Conservation (phyloP, 768 basidiomycete species). For the Tricholoma furcatifolium region DNA sequence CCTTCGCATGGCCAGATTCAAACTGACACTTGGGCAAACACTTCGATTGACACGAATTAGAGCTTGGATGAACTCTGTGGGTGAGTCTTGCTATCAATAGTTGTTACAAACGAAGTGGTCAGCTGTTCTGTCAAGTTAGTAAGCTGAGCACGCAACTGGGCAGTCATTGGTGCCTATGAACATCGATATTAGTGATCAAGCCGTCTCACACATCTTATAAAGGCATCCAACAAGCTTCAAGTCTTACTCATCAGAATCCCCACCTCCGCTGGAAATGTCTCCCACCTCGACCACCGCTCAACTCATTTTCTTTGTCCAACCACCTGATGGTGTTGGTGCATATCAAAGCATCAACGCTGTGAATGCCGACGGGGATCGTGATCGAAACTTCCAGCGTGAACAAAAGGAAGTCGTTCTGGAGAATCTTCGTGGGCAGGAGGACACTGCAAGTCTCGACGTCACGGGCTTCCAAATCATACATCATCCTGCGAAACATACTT, state of each 20-base stretch:
- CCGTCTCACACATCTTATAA: not conserved
- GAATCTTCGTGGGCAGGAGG: conserved; percentile 53
- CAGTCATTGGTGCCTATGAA: not conserved
- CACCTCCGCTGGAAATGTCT: not conserved
- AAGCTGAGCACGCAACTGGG: not conserved
- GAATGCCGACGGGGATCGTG: conserved; percentile 21
- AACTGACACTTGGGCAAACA: no score
- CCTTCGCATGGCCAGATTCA: no score
- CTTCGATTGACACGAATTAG: no score
- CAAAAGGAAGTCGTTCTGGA: conserved; percentile 39
- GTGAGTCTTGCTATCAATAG: no score
- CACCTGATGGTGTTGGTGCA: conserved; percentile 24
- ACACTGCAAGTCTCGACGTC: conserved; percentile 40
- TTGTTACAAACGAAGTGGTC: not conserved
- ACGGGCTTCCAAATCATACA: conserved; percentile 44
- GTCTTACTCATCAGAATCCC: no score
- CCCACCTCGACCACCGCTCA: conserved; percentile 10
- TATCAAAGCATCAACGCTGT: conserved; percentile 24
- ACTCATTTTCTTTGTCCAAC: conserved; percentile 19
- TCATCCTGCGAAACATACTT: conserved; percentile 35
- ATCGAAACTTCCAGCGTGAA: conserved; percentile 18
- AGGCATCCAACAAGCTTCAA: not conserved
- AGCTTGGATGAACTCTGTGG: no score
- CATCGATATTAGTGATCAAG: not conserved
- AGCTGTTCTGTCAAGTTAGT: not conserved